phyloP scores from a whole-genome alignment of 2,329 filamentous ascomycete species.

The Pestalotiopsis sp. region DNA sequence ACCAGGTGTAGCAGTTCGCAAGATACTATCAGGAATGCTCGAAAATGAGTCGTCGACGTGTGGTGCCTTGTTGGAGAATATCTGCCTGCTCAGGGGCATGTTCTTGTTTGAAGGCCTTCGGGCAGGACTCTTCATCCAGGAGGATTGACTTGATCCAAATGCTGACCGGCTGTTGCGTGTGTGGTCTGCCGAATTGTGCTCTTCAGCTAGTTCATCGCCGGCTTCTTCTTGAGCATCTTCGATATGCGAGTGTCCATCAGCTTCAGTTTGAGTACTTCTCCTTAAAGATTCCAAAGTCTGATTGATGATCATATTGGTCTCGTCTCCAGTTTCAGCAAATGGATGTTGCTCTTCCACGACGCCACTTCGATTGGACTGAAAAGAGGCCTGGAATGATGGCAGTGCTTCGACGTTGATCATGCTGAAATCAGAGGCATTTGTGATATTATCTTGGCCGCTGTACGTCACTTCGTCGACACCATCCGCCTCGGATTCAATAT shows the following conservation, averaged over 20 bases:
- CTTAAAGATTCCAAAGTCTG: constrained; percentile 56
- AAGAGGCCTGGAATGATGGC: constrained; percentile 43
- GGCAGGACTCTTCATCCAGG: constrained; percentile 35
- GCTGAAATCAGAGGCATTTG: constrained; percentile 55
- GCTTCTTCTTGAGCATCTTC: constrained; percentile 17
- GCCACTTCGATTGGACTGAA: constrained; percentile 45
- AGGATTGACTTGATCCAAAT: constrained; percentile 18
- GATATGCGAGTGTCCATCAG: not conserved
- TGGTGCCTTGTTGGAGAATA: constrained; percentile 34
- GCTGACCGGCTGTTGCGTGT: constrained; percentile 5
- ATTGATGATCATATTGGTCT: constrained; percentile 60
- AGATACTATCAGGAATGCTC: constrained; percentile 36
- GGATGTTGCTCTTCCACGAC: constrained; percentile 28
- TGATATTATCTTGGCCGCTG: constrained; percentile 37
- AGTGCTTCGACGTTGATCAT: constrained; percentile 62
- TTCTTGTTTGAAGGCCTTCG: constrained; percentile 30
- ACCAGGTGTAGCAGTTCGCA: constrained; percentile 33
- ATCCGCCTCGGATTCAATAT: constrained; percentile 27
- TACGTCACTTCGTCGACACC: constrained; percentile 21
- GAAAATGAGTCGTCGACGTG: constrained; percentile 38
- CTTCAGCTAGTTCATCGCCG: constrained; percentile 14
- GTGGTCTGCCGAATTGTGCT: not conserved
- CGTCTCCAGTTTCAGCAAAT: constrained; percentile 54
- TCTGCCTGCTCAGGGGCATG: constrained; percentile 36
- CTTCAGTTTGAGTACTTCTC: constrained; percentile 32